Base-by-base conservation (phyloP, 2,329 filamentous ascomycete genomes). In the Phoma sp. region DNA sequence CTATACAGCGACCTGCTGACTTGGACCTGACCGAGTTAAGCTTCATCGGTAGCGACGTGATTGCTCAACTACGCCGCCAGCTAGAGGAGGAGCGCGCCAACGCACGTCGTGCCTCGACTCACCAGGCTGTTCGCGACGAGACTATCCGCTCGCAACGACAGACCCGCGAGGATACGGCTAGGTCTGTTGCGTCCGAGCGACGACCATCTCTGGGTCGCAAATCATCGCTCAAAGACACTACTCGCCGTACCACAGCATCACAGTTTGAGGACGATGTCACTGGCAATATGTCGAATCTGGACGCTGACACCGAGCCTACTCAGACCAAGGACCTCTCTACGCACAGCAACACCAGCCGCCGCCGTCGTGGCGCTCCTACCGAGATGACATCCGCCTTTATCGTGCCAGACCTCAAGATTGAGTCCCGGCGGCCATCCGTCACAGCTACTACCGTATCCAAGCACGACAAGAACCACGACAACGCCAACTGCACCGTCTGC, bases 351-450 rank as follows among this genome's bases (percentile, higher is more conserved):
- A 77, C 79, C 29, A 78, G 78, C 47, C 79, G 79, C 8, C 80
- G 82, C 44, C 81, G 80, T 40, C 80, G 78, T 25, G 78, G 76
- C 35, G 73, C 74, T 33, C 74, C 77, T 11, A 76, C 79, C 24
- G 83, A 86, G 52, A 82, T 85, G 81, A 87, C 85, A 5, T 87
- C 84, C 3, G 85, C 83, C 5, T 86, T 87, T 66, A 86, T 87
- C 58, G 72, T 87, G 5, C 84, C 84, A 9, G 85, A 88, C 60
- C 85, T 87, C 61, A 86, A 84, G 18, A 72, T 87, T 39, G 66
- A 68, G 66, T 66, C 61, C 11, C 57, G 59, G 24, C 68, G 68
- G 41, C 62, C 68, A 23, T 49, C 59, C 5, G 58, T 65, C 37
- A 64, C 53, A 5, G 59, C 63, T 32, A 53, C 62, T 37, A 58